Percentiles rank a stretch among this genome's conserved stretches.
These are phyloP conservation scores for Fusarium hainanense DNA, from an alignment of 2,329 filamentous ascomycete genomes.

Conservation along the genomic window DNA sequence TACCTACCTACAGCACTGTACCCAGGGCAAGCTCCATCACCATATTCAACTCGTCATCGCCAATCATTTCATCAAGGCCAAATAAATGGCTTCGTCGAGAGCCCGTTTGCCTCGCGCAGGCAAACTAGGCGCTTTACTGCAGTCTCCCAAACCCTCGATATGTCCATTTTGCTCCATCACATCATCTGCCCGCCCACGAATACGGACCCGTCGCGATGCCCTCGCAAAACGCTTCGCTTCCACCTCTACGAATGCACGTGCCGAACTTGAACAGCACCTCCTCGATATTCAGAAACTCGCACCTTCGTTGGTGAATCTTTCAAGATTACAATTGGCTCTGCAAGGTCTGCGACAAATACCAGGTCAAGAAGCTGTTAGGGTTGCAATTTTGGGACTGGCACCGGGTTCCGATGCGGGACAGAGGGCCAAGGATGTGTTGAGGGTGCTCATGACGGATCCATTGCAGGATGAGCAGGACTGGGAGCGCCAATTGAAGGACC, in stretches of 20 bases:
- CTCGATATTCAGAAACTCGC: conserved; percentile 70
- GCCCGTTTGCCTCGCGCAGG: conserved; percentile 46
- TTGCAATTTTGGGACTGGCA: conserved; percentile 66
- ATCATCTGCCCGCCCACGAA: conserved; percentile 35
- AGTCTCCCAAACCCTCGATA: conserved; percentile 37
- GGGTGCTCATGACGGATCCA: conserved; percentile 77
- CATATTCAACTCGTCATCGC: conserved; percentile 30
- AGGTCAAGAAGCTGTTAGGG: conserved; percentile 67
- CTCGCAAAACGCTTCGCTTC: conserved; percentile 48
- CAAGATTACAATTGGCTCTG: conserved; percentile 76
- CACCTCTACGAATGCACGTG: conserved; percentile 47
- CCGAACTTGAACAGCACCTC: conserved; percentile 69
- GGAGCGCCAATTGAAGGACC: conserved; percentile 70
- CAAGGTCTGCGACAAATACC: conserved; percentile 68
- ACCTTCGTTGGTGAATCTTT: conserved; percentile 72
- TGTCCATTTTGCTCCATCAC: conserved; percentile 50
- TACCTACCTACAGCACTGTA: background rate
- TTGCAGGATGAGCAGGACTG: conserved; percentile 70
- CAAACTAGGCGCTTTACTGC: conserved; percentile 44
- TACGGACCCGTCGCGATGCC: conserved; percentile 40
- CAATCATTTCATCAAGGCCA: conserved; percentile 32
- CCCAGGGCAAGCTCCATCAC: conserved; percentile 20
- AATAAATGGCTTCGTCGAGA: conserved; percentile 48
- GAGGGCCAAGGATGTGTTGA: conserved; percentile 73
- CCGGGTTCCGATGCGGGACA: conserved; percentile 53